phyloP scores from a whole-genome alignment of 306 rosid genomes.

The Dalbergia cochinchinensis region DNA sequence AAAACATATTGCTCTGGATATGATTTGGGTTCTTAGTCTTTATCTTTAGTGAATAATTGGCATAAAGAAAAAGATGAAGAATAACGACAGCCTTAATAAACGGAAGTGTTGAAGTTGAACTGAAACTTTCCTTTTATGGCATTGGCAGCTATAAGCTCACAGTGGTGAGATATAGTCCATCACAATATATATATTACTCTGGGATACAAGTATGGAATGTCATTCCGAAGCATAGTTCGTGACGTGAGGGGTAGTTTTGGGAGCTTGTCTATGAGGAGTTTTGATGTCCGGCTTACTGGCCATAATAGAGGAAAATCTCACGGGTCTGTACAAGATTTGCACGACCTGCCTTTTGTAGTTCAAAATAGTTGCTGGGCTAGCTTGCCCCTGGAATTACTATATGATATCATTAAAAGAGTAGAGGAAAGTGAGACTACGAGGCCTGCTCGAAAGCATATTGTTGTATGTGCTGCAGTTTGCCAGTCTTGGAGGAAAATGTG shows the following conservation, averaged over 20 bases:
- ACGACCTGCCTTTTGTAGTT: constrained; percentile 66
- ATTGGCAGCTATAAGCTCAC: not conserved
- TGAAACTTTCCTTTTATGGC: not conserved
- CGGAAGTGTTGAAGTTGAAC: not conserved
- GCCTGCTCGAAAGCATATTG: constrained; percentile 87
- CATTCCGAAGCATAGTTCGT: constrained; percentile 93
- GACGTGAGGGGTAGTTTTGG: constrained; percentile 91
- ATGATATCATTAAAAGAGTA: constrained; percentile 77
- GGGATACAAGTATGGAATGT: constrained; percentile 60
- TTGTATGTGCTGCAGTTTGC: constrained; percentile 88
- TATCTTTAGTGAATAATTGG: not conserved
- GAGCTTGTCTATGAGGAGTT: constrained; percentile 84
- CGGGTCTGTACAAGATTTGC: constrained; percentile 77
- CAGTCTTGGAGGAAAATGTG: constrained; percentile 92
- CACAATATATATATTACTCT: constrained; percentile 23
- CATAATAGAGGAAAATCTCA: constrained; percentile 85
- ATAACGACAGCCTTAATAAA: not conserved
- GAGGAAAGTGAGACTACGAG: constrained; percentile 86
- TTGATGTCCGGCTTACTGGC: constrained; percentile 75
- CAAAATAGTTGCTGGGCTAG: constrained; percentile 91
- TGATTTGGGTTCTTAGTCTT: not conserved
- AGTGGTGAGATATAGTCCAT: not conserved
- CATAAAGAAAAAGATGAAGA: not conserved
- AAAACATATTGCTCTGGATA: not conserved
- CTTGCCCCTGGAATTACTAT: constrained; percentile 83